Evolutionary conservation across 2,329 filamentous ascomycete species (phyloP), one percentile per base, ranked within the genome.

Genomic region (Hypoxylon sp.): DNA sequence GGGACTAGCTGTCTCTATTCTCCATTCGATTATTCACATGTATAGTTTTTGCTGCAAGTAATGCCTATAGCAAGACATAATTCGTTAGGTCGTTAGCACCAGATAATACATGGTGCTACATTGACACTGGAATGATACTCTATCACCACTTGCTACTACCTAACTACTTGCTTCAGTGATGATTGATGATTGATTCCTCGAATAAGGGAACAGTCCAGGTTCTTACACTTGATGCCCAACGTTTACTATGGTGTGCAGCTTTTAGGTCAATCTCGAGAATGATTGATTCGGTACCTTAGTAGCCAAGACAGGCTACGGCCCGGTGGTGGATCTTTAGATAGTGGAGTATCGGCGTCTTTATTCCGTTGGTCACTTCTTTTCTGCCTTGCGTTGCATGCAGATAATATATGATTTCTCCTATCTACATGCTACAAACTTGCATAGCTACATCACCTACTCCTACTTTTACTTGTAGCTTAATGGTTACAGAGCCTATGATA

Each of bases 101-200:
- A 43, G 7, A 43, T 19, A 43, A n/a, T 49, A 49, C 10, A 6
- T 38, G 32, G 19, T 41, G 19, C 6, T n/a, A 23, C 38, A 23
- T 60, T 49, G 32, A 56, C 25, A 43, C 43, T 43, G 43, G 36
- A 43, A 65, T 53, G 50, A 62, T 56, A 60, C 49, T 50, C 49
- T 56, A 55, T 49, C 17, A 11, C 32, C 30, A 14, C 46, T n/a
- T 55, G 28, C 43, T 53, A 45, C 49, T 28, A 55, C 32, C 55
- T 48, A 5, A 23, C 5, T 23, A 38, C 23, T 34, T 28, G n/a
- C 28, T n/a, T 43, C 4, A 30, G 14, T n/a, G 19, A 28, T 23
- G 11, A 49, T 38, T 19, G 13, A 19, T 41, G 11, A 36, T 19
- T 28, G n/a, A 43, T 34, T 3, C 10, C 11, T 55, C 41, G 23